phyloP scores from a whole-genome alignment of 2,329 filamentous ascomycete species.

The Hypoxylon sp. region DNA sequence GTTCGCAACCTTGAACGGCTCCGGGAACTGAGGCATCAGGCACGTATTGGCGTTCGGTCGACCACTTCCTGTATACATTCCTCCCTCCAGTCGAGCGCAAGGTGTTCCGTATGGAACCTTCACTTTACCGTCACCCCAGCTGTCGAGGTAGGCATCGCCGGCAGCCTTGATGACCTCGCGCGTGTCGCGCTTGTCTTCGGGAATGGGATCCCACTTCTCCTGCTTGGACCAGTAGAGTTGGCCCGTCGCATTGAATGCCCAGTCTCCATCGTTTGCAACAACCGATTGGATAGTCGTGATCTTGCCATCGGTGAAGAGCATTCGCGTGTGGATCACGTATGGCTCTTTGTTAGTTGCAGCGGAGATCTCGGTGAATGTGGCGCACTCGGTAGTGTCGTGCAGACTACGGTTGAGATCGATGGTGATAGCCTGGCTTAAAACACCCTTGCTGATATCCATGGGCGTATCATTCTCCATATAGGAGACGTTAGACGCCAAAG shows the following conservation, averaged over 20 bases:
- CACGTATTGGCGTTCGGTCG: conserved; percentile 48
- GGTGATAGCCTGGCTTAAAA: conserved; percentile 51
- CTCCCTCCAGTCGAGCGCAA: conserved; percentile 52
- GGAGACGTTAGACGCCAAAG: conserved; percentile 40
- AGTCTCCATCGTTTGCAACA: conserved; percentile 51
- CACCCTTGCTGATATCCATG: conserved; percentile 42
- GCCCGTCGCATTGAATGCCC: conserved; percentile 52
- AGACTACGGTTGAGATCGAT: conserved; percentile 55
- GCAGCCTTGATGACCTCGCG: conserved; percentile 50
- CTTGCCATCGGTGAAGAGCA: conserved; percentile 47
- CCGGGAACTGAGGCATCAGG: conserved; percentile 49
- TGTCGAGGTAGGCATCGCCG: conserved; percentile 51
- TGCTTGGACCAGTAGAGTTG: conserved; percentile 48
- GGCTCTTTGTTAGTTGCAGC: conserved; percentile 51
- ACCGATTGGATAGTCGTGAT: conserved; percentile 50
- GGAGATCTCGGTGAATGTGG: conserved; percentile 60
- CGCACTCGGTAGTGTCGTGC: conserved; percentile 54
- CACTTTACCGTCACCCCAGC: conserved; percentile 47
- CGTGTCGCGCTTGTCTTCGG: conserved; percentile 45
- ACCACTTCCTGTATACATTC: conserved; percentile 46
- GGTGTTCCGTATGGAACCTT: conserved; percentile 51
- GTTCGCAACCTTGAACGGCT: conserved; percentile 46
- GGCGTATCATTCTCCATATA: conserved; percentile 54
- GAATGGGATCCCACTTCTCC: conserved; percentile 52
- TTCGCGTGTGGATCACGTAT: conserved; percentile 53